Conservation (phyloP, 78 protist genomes). For the Planoprotostelium fungivorum region DNA sequence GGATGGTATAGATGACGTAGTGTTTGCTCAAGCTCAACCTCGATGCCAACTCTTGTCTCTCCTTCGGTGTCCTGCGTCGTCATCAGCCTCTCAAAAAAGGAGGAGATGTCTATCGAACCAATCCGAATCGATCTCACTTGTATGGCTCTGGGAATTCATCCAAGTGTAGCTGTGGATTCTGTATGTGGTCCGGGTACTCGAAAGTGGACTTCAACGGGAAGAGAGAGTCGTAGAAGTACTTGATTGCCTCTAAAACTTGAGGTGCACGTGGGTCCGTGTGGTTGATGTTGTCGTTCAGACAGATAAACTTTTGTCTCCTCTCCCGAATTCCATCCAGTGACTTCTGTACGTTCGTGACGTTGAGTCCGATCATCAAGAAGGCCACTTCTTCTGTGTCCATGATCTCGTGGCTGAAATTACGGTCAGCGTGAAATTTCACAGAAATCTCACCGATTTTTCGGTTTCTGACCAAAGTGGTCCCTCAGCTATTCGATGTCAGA, state of each 20-base stretch:
- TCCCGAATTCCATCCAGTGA: slow-evolving; percentile 67
- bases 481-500: too few relatives aligned
- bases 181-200: slow-evolving; percentile 44
- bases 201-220: slow-evolving; percentile 75
- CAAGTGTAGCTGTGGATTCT: slow-evolving; percentile 16
- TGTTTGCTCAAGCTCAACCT: neutral
- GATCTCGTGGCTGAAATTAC: slow-evolving; percentile 15
- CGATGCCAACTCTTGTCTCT: too few relatives aligned
- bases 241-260: slow-evolving; percentile 28
- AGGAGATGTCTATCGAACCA: too few relatives aligned
- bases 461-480: neutral
- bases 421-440: neutral
- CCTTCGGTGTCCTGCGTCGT: too few relatives aligned
- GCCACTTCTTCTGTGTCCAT: slow-evolving; percentile 71
- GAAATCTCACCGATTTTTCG: neutral
- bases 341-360: slow-evolving; percentile 16
- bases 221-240: slow-evolving; percentile 62
- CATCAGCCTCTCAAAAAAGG: too few relatives aligned
- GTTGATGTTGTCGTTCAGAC: slow-evolving; percentile 86
- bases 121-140: neutral
- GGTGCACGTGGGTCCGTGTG: slow-evolving; percentile 23
- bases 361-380: slow-evolving; percentile 66
- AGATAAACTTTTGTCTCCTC: slow-evolving; percentile 68
- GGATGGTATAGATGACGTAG: neutral
- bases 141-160: slow-evolving; percentile 24